Conservation (phyloP, 305 asterid species). For the Plantago rigida region DNA sequence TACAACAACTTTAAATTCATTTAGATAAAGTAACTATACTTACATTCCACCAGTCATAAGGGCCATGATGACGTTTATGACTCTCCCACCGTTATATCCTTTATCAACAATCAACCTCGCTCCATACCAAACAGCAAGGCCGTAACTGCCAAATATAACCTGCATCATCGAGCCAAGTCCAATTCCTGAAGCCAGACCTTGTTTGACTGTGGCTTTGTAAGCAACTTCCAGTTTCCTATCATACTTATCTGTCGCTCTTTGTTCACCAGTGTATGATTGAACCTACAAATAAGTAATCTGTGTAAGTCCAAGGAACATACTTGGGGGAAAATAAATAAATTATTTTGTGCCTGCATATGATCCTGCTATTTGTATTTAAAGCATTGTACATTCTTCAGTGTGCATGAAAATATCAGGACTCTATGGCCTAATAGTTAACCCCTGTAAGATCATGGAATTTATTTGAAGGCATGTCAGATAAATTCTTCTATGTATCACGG, state of each 20-base stretch:
- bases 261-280: conserved; percentile 60
- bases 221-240: conserved; percentile 43
- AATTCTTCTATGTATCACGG: too few species aligned
- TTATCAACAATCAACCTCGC: conserved; percentile 32
- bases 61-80: conserved; percentile 49
- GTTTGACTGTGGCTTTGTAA: conserved; percentile 34
- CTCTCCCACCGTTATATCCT: conserved; percentile 53
- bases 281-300: conserved; percentile 31
- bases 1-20: neutral
- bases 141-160: conserved; percentile 40
- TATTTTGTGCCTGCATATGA: too few species aligned
- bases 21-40: conserved; percentile 17
- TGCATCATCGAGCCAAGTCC: conserved; percentile 42
- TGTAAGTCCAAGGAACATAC: neutral
- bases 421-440: too few species aligned
- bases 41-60: conserved; percentile 67
- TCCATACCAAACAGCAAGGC: conserved; percentile 63
- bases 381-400: too few species aligned
- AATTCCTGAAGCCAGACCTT: conserved; percentile 54
- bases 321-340: too few species aligned
- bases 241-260: conserved; percentile 37
- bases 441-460: too few species aligned
- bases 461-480: too few species aligned
- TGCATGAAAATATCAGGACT: too few species aligned
- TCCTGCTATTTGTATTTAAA: too few species aligned